Percentiles rank a stretch among this genome's conserved stretches.
Conservation (phyloP, 352 stramenopile species). For the Pythium brachiatum region DNA sequence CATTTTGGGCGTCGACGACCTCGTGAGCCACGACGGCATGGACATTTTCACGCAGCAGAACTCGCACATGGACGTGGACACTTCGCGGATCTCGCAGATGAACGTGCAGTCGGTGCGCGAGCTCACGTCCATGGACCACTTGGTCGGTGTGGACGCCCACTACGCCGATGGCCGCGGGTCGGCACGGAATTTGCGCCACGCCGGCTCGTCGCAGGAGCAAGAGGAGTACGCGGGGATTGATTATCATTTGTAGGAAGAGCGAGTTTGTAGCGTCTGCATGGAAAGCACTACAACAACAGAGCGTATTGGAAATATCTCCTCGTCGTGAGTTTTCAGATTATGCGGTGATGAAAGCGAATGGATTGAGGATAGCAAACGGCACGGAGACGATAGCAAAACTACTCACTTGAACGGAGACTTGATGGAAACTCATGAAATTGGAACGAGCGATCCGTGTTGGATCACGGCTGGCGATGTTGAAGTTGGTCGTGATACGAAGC, state of each 20-base stretch:
- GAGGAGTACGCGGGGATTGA: slow-evolving; percentile 85
- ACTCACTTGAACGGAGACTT: too few species aligned
- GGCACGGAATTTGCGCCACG: slow-evolving; percentile 43
- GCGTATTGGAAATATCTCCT: neutral
- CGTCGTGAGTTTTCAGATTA: neutral
- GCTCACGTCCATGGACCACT: slow-evolving; percentile 61
- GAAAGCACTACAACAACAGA: neutral
- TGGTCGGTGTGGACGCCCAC: slow-evolving; percentile 61
- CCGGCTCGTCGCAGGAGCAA: slow-evolving; percentile 54
- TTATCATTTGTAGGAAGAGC: slow-evolving; percentile 67
- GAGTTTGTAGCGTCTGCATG: neutral
- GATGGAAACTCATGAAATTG: too few species aligned
- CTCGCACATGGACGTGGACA: slow-evolving; percentile 87
- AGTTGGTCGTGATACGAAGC: neutral
- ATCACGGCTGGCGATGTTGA: neutral
- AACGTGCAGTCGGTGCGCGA: slow-evolving; percentile 71
- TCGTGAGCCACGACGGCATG: slow-evolving; percentile 40
- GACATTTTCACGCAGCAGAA: slow-evolving; percentile 81
- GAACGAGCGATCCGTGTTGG: too few species aligned
- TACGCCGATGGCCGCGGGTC: slow-evolving; percentile 50
- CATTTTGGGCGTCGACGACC: slow-evolving; percentile 81
- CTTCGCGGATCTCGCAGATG: slow-evolving; percentile 48
- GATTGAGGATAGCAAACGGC: too few species aligned
- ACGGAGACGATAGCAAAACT: too few species aligned
- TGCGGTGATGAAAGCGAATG: too few species aligned